Evolutionary conservation across 768 basidiomycete species (phyloP), one percentile per base, ranked within the genome.

Genomic region (Rubroboletus pulcherrimus): DNA sequence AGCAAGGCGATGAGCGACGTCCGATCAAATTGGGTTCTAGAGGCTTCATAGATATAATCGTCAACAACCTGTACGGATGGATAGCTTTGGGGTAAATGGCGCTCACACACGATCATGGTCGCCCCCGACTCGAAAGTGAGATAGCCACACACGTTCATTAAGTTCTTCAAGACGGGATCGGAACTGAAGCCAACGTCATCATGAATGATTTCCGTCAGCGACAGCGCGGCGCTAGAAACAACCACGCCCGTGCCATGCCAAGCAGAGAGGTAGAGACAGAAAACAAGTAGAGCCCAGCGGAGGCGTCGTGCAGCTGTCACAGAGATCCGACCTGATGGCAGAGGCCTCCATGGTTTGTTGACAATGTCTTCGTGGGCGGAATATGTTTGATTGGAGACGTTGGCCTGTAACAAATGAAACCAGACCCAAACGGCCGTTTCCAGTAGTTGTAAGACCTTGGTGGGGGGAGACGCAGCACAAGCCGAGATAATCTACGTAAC

Each of bases 271-370:
- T 30, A 51, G 29, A 70, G 51, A 54, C 74, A 75, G 5, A 66
- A 4, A 8, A 60, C 38, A 11, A 74, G 51, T 37, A 74, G 62
- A 6, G 40, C 56, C 73, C 73, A 76, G 7, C 76, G 71, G 17
- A 75, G 57, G 4, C 55, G 35, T 3, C 54, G 40, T 7, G 72
- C 65, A 2, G 60, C 43, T 4, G 33, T 4, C 11, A 61, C 33
- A 4, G 69, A 58, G 12, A 77, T 65, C 9, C 72, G 66, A 9
- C 70, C 63, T 0, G 76, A 59, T 6, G 77, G 75, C 4, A 77
- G 46, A 3, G 77, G 76, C 7, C 76, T 58, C 69, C 70, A 72
- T 12, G 73, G 66, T 55, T 70, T 71, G 58, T 75, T 76, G 3
- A 57, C 38, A 7, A 60, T 58, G 53, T 75, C 75, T 51, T 76